Evolutionary conservation across 306 rosid species (phyloP).

Genomic region (Heteromeles arbutifolia): DNA sequence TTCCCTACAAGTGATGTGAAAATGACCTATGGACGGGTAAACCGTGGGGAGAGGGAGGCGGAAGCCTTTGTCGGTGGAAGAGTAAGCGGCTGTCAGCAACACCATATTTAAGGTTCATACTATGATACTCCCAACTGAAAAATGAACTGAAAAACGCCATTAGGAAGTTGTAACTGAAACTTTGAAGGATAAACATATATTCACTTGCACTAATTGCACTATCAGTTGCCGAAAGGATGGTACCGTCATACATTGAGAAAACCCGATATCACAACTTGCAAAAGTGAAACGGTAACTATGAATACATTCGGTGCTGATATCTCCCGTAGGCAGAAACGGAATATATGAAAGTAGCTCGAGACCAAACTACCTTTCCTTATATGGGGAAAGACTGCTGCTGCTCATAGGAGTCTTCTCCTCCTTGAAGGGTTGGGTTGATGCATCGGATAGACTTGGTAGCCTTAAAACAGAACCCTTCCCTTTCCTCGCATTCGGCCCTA

Average conservation of each 20-base stretch:
- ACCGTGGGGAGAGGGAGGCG: neutral
- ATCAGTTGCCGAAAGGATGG: neutral
- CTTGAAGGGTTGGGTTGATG: slow-evolving; percentile 87
- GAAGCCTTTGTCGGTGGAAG: neutral
- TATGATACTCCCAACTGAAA: neutral
- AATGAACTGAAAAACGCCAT: neutral
- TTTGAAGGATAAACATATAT: neutral
- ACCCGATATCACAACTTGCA: neutral
- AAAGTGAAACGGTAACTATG: neutral
- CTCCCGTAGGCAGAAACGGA: neutral
- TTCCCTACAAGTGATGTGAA: no score
- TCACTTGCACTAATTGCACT: neutral
- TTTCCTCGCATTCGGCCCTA: slow-evolving; percentile 91
- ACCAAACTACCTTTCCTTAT: slow-evolving; percentile 36
- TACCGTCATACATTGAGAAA: neutral
- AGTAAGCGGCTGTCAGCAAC: no score
- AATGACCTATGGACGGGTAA: no score
- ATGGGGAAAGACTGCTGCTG: slow-evolving; percentile 28
- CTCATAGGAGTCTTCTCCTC: slow-evolving; percentile 50
- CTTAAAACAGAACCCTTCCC: slow-evolving; percentile 86
- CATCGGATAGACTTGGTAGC: slow-evolving; percentile 72
- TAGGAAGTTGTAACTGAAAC: neutral
- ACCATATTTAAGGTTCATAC: no score
- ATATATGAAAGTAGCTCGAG: neutral
- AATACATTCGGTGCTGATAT: neutral